Evolutionary conservation across 148 eudicot species (phyloP), one percentile per base, ranked within the genome.

Genomic region (Fallopia convolvulus): DNA sequence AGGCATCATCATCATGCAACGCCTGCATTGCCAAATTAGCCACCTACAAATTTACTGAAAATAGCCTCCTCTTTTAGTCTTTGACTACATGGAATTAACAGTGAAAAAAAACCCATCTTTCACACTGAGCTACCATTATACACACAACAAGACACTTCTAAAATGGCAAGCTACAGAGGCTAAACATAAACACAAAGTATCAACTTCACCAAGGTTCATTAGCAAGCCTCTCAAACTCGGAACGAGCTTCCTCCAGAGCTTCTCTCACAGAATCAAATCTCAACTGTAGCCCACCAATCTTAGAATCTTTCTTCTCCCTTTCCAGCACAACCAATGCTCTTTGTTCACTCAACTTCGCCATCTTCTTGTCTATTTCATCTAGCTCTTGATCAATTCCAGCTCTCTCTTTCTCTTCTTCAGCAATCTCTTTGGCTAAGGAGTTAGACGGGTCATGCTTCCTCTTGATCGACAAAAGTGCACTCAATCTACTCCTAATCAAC

Each of bases 401-500:
- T 61, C 76, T 89, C 82, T 87, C 87, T 1, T 53, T 42, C 21
- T 76, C 60, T 47, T 36, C 75, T 78, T 83, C 92, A 32, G 42
- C 36, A 20, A 90, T 85, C 76, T 79, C 87, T 21, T 74, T 83
- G 7, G 71, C 70, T 55, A 77, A 75, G 18, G 79, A 83, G 17
- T 65, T 72, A 74, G 84, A 81, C 60, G 79, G 78, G 33, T 86
- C 90, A 47, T 79, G 86, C 81, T 70, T 76, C 40, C 80, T 82
- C 79, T 90, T 94, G 41, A 83, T 78, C 2, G 84, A 68, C 32
- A 89, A 76, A 70, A 89, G 79, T 50, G 44, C 71, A 56, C 70
- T 74, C 46, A 94, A 77, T 55, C 89, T 83, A 74, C 82, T 86
- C n/a, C 85, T 78, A 9, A 90, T 75, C 2, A 63, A 74, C 49